phyloP scores from a whole-genome alignment of 352 stramenopile genomes.

The Phytopythium kandeliae region DNA sequence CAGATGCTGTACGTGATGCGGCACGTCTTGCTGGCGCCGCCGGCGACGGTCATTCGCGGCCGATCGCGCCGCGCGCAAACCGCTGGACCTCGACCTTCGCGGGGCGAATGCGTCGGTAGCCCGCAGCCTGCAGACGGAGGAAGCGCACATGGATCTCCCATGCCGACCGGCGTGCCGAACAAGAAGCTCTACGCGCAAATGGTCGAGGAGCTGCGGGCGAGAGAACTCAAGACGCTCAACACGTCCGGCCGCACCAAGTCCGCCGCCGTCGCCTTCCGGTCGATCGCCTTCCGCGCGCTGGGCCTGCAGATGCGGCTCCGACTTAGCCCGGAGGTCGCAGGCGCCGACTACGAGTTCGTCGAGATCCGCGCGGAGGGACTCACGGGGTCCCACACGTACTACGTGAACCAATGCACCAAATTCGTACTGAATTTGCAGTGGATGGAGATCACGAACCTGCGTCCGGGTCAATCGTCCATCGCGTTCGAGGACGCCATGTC shows the following conservation, averaged over 20 bases:
- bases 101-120: slow-evolving; percentile 2
- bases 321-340: slow-evolving; percentile 47
- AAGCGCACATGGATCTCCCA: slow-evolving; percentile 23
- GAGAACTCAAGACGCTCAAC: slow-evolving; percentile 44
- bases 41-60: slow-evolving; percentile 29
- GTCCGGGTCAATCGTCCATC: slow-evolving; percentile 63
- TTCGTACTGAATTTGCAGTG: slow-evolving; percentile 71
- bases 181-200: slow-evolving; percentile 63
- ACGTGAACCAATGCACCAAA: slow-evolving; percentile 66
- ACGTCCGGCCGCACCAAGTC: slow-evolving; percentile 19
- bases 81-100: slow-evolving; percentile 7
- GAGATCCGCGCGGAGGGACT: slow-evolving; percentile 59
- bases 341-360: slow-evolving; percentile 66
- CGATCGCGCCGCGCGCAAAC: slow-evolving; percentile 21
- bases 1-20: slow-evolving; percentile 73
- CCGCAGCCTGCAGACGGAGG: slow-evolving; percentile 14
- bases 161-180: slow-evolving; percentile 11
- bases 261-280: slow-evolving; percentile 37
- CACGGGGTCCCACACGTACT: slow-evolving; percentile 63
- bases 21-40: slow-evolving; percentile 68
- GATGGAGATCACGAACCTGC: slow-evolving; percentile 79
- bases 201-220: slow-evolving; percentile 58
- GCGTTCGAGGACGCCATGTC: slow-evolving; percentile 70
- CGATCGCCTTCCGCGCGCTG: slow-evolving; percentile 61
- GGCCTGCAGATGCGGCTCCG: slow-evolving; percentile 53